Conservation (phyloP, 2,329 filamentous ascomycete genomes). For the Alternaria sp. region DNA sequence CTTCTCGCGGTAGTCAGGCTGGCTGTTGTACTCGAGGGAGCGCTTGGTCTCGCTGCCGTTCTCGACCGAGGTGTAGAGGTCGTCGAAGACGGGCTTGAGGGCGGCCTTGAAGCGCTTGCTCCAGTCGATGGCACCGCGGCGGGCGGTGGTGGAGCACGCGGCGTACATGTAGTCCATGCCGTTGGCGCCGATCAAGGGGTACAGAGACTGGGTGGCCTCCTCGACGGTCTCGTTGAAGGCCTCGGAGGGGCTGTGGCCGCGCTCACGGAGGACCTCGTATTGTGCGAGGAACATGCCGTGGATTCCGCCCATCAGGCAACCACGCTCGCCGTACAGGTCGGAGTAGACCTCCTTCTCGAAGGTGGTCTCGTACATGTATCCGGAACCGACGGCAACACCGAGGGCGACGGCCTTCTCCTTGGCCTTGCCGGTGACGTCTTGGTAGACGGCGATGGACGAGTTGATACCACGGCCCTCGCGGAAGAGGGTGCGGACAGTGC, state of each 20-base stretch:
- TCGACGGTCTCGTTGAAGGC: constrained; percentile 99
- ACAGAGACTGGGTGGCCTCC: constrained; percentile 97
- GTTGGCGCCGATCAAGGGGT: constrained; percentile 95
- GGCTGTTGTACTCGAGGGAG: constrained; percentile 95
- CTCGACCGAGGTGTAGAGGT: constrained; percentile 91
- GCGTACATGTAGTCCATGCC: constrained; percentile 99
- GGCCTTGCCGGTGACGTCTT: constrained; percentile 97
- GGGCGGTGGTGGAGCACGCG: constrained; percentile 97
- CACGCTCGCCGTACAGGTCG: constrained; percentile 99
- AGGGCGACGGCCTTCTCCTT: constrained; percentile 97
- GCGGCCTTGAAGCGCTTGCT: constrained; percentile 95
- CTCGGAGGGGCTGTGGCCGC: constrained; percentile 95
- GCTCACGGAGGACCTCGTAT: constrained; percentile 99
- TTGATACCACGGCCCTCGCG: constrained; percentile 99
- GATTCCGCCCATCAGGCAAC: constrained; percentile 99
- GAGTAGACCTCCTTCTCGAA: constrained; percentile 99
- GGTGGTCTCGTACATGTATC: constrained; percentile 99
- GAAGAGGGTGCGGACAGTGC: constrained; percentile 98
- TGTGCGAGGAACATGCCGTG: constrained; percentile 99
- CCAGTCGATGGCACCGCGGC: constrained; percentile 99
- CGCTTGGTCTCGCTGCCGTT: constrained; percentile 94
- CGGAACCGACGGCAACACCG: constrained; percentile 94
- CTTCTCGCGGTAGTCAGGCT: constrained; percentile 93
- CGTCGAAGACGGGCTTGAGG: constrained; percentile 98
- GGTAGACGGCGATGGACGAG: constrained; percentile 97